Evolutionary conservation across 1,284 basidiomycete genomes (phyloP), one percentile per base, ranked within the genome.

Genomic region (Papiliotrema terrestris): DNA sequence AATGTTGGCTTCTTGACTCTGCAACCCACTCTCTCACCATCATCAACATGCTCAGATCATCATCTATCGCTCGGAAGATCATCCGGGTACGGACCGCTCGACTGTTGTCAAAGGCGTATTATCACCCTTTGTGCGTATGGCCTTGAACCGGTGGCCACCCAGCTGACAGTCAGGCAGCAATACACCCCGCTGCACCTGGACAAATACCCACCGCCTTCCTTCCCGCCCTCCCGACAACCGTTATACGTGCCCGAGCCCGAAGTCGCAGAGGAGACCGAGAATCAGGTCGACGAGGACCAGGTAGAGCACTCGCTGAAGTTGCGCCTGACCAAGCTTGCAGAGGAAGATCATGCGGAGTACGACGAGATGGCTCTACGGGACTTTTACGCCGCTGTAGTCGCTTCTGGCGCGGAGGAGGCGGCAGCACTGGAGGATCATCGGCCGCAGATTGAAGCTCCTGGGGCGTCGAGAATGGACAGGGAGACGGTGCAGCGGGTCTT

Each of bases 51-150:
- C n/a, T 48, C 6, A 19, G 45, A 15, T 36, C 32, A n/a, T n/a
- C n/a, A n/a, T 47, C 45, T 8, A 46, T 52, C 11, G 51, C 44
- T 6, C 13, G 51, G 35, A 45, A 46, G 22, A 39, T 52, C 11
- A 6, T 46, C 25, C 25, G 51, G 19, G 22, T 52, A 11, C 17
- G 51, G 35, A 9, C 43, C 6, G 19, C 39, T 26, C 39, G 50
- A 3, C 36, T 50, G 8, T 23, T 42, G 13, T 5, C 23, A 20
- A 13, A 41, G 26, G 44, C 41, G 6, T 51, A 51, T 22, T 44
- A 51, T 22, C 25, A 43, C 41, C 39, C 41, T 11, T 9, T 45
- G 50, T 51, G 22, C 3, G 50, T 51, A 25, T 3, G 3, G 19
- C 20, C 45, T 25, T 14, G 11, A 19, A n/a, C n/a, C n/a, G n/a